Evolutionary conservation across 2,329 filamentous ascomycete genomes (phyloP), one percentile per base, ranked within the genome.

Genomic region (Thermoascus crustaceus): DNA sequence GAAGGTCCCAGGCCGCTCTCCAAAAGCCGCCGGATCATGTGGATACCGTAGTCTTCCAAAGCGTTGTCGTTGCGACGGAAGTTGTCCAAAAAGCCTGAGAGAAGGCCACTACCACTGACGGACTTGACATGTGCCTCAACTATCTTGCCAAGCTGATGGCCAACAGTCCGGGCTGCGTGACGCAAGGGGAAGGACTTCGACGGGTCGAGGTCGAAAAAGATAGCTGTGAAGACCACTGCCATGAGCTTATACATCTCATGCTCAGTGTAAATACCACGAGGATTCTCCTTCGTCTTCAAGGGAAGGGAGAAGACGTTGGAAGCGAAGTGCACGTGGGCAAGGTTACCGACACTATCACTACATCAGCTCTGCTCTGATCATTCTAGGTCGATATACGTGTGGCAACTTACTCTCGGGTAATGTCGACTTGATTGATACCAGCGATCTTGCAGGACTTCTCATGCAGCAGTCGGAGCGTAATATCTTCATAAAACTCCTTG

Each of bases 191-290:
- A 88, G 5, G 71, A 78, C 59, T 79, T 82, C 45, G 71, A 73
- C 0, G 75, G 70, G 48, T 89, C 80, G 5, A 76, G 56, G 53
- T 82, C 73, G 50, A 76, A 71, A 66, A 82, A 82, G 42, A 85
- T 69, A 52, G 72, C 68, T 10, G 72, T 70, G 52, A 78, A 85
- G 32, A 86, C 73, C 7, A 78, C 68, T 0, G 80, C 69, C 13
- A 87, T 69, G 0, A 79, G 71, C 54, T 66, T 68, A 53, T 73
- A 76, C 34, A 76, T 53, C 51, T 77, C 72, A 23, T 73, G 65
- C 46, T 76, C 73, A 3, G 68, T 69, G 55, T 75, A 76, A 24
- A 75, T 54, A 2, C 73, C 72, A 9, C 55, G 54, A 1, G 71
- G 64, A 39, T 65, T 63, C 33, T 69, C 63, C 30, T 66, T 63